These are phyloP conservation scores for Pezicula carpinea DNA, from an alignment of 2,329 filamentous ascomycete genomes.

Conservation along the genomic window DNA sequence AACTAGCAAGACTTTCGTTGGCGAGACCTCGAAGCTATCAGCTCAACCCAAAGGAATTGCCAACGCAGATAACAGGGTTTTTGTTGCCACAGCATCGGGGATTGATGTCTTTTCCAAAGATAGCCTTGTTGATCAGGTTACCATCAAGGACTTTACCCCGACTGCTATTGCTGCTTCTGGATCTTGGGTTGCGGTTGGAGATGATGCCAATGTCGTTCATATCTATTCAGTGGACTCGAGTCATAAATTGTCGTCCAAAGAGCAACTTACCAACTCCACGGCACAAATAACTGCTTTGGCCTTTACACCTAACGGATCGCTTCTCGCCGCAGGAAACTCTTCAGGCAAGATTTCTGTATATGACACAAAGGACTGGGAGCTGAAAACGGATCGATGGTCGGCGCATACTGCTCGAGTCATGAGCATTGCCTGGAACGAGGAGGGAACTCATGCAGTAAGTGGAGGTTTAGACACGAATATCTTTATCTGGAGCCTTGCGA, in stretches of 20 bases:
- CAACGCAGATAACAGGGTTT: constrained; percentile 43
- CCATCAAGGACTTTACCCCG: constrained; percentile 59
- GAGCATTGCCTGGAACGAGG: constrained; percentile 70
- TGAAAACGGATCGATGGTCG: constrained; percentile 77
- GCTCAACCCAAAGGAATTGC: constrained; percentile 77
- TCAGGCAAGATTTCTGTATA: constrained; percentile 87
- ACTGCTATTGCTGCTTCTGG: constrained; percentile 68
- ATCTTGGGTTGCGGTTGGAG: constrained; percentile 69
- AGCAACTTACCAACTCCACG: constrained; percentile 58
- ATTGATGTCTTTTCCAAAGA: constrained; percentile 57
- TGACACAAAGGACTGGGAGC: constrained; percentile 56
- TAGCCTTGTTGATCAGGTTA: constrained; percentile 52
- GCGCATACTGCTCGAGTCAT: constrained; percentile 67
- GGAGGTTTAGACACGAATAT: constrained; percentile 88
- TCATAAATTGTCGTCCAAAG: constrained; percentile 43
- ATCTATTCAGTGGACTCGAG: constrained; percentile 63
- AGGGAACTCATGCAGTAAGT: constrained; percentile 74
- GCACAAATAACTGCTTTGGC: constrained; percentile 73
- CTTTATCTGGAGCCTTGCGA: constrained; percentile 81
- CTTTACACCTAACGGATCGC: constrained; percentile 73
- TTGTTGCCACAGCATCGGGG: constrained; percentile 48
- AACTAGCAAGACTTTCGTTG: constrained; percentile 69
- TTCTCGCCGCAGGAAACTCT: constrained; percentile 77
- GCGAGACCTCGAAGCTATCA: constrained; percentile 60
- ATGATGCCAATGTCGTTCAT: constrained; percentile 67